Percentiles rank a stretch among this genome's conserved stretches.
These are phyloP conservation scores for Babesia sp. DNA, from an alignment of 169 alveolate genomes.

Conservation along the genomic window DNA sequence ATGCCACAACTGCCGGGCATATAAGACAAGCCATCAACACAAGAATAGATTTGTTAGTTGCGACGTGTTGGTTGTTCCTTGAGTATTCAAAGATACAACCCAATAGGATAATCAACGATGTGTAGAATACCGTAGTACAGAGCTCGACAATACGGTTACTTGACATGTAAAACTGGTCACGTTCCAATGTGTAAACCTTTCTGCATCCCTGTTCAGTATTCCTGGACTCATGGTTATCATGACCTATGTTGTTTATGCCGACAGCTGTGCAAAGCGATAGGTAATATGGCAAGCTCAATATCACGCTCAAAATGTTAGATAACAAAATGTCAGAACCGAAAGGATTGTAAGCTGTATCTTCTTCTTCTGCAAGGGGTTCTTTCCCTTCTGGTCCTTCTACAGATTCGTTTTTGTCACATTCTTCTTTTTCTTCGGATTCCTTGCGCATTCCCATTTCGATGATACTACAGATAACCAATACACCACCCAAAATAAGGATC, in stretches of 20 bases:
- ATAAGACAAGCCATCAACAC: not conserved
- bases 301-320: slow-evolving; percentile 7
- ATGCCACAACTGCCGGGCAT: not conserved
- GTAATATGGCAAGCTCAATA: slow-evolving; percentile 24
- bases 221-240: not conserved
- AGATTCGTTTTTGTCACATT: not conserved
- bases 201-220: not conserved
- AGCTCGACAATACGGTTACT: slow-evolving; percentile 18
- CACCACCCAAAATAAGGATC: slow-evolving; percentile 29
- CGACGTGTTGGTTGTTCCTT: not conserved
- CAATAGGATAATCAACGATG: slow-evolving; percentile 7
- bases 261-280: slow-evolving; percentile 6
- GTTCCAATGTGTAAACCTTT: slow-evolving; percentile 4
- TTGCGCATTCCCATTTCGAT: slow-evolving; percentile 5
- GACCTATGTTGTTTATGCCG: slow-evolving; percentile 12
- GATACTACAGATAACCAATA: slow-evolving; percentile 10
- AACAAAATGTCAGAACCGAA: slow-evolving; percentile 12
- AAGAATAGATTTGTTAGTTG: not conserved
- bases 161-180: slow-evolving; percentile 3
- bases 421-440: not conserved
- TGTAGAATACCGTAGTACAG: slow-evolving; percentile 16
- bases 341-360: slow-evolving; percentile 23
- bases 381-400: not conserved
- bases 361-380: slow-evolving; percentile 1
- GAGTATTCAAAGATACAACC: slow-evolving; percentile 20